Percentiles rank a stretch among this genome's conserved stretches.
Evolutionary conservation across 305 asterid genomes (phyloP).

Genomic region (Vinca major): DNA sequence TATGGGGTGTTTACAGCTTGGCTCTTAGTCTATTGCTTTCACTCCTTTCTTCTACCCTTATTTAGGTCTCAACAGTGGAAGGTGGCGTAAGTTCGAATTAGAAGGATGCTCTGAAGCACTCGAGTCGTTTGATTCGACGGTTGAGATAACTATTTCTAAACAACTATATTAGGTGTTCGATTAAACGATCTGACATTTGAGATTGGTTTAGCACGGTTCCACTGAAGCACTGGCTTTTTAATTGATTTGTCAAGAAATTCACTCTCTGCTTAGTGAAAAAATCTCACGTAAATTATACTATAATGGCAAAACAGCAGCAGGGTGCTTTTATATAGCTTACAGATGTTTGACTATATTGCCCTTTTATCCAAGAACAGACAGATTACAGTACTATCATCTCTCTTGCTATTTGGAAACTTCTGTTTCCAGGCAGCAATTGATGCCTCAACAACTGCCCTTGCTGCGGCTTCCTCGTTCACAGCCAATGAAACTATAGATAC

Average conservation of each 20-base stretch:
- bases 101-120: not conserved
- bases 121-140: too few species aligned
- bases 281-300: not conserved
- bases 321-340: not conserved
- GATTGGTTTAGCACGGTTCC: too few species aligned
- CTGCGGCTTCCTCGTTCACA: conserved; percentile 43
- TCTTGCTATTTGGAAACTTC: conserved; percentile 51
- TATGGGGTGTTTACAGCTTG: too few species aligned
- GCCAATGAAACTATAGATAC: conserved; percentile 38
- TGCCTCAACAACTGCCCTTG: conserved; percentile 60
- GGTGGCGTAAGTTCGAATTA: not conserved
- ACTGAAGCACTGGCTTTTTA: not conserved
- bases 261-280: too few species aligned
- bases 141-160: too few species aligned
- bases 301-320: not conserved
- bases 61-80: not conserved
- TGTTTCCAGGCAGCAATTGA: conserved; percentile 48
- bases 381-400: conserved; percentile 66
- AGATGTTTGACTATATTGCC: not conserved
- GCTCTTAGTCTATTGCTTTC: not conserved
- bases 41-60: not conserved
- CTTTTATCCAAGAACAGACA: conserved; percentile 42
- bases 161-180: too few species aligned
- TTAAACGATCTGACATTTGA: too few species aligned
- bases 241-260: not conserved